These are phyloP conservation scores for Pyrenochaeta sp. DNA, from an alignment of 2,329 filamentous ascomycete species.

Conservation along the genomic window DNA sequence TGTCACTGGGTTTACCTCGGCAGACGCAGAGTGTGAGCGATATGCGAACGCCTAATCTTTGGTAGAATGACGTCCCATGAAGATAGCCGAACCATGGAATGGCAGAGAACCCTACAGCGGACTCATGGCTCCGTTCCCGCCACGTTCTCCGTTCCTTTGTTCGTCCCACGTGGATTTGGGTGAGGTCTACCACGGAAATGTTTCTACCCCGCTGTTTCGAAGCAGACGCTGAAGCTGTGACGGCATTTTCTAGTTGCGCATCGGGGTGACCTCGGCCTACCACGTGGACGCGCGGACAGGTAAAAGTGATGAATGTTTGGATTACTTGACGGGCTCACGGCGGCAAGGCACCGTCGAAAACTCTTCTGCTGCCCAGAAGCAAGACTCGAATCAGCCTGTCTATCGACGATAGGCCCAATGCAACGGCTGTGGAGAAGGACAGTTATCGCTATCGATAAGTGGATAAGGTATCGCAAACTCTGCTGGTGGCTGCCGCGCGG, in stretches of 20 bases:
- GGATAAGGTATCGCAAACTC: slow-evolving; percentile 41
- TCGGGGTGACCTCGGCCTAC: slow-evolving; percentile 2
- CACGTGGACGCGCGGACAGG: slow-evolving; percentile 25
- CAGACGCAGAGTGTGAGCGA: slow-evolving; percentile 4
- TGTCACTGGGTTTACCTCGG: slow-evolving; percentile 3
- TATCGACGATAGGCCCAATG: slow-evolving; percentile 25
- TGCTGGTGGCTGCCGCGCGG: slow-evolving; percentile 34
- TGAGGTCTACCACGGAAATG: slow-evolving; percentile 5
- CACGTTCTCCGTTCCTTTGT: slow-evolving; percentile 17
- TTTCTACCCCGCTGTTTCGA: slow-evolving; percentile 17
- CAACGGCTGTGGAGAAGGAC: slow-evolving; percentile 34
- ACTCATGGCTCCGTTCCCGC: slow-evolving; percentile 1
- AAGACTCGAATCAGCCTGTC: slow-evolving; percentile 10
- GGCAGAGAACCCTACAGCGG: slow-evolving; percentile 7
- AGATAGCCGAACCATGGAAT: slow-evolving; percentile 18
- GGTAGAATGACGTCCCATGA: slow-evolving; percentile 10
- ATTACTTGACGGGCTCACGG: slow-evolving; percentile 14
- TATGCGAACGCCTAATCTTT: slow-evolving; percentile 14
- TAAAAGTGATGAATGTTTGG: slow-evolving; percentile 5
- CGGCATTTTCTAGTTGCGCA: slow-evolving; percentile 19
- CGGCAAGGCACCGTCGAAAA: slow-evolving; percentile 29
- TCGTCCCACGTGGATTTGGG: slow-evolving; percentile 5
- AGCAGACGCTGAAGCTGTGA: slow-evolving; percentile 12
- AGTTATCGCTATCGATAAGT: slow-evolving; percentile 49
- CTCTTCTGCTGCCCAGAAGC: slow-evolving; percentile 24